A percentile compares a stretch with the other conserved stretches of the same genome.
Evolutionary conservation across 257 asterid genomes (phyloP).

Genomic region (Rehmannia glutinosa): DNA sequence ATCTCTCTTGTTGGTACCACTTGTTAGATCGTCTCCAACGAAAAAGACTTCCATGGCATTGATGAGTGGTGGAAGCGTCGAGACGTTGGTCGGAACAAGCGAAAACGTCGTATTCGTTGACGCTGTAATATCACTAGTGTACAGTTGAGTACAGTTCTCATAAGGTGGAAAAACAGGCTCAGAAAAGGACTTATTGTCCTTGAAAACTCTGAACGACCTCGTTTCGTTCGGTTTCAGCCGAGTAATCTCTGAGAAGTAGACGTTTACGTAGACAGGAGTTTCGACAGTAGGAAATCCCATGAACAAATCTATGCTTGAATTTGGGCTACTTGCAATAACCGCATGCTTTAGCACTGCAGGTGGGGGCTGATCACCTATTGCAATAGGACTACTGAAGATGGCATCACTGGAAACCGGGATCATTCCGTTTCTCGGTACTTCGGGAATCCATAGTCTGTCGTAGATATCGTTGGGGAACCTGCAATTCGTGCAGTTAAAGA

Average conservation of each 20-base stretch:
- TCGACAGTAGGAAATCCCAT: conserved; percentile 24
- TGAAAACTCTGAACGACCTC: conserved; percentile 32
- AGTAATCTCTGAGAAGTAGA: conserved; percentile 56
- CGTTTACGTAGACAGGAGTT: conserved; percentile 30
- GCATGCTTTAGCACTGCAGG: conserved; percentile 37
- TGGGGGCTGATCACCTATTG: conserved; percentile 42
- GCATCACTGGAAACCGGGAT: conserved; percentile 14
- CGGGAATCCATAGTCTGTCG: conserved; percentile 56
- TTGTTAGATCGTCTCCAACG: conserved; percentile 22
- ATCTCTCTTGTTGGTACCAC: conserved; percentile 40
- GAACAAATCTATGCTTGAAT: conserved; percentile 12
- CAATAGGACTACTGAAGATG: neutral
- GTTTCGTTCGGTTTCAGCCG: conserved; percentile 21
- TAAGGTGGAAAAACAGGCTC: conserved; percentile 36
- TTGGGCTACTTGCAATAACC: conserved; percentile 18
- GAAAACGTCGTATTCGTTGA: conserved; percentile 27
- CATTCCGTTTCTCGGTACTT: neutral
- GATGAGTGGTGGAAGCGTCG: conserved; percentile 66
- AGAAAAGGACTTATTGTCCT: conserved; percentile 11
- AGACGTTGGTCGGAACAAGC: conserved; percentile 28
- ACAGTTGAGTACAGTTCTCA: conserved; percentile 7
- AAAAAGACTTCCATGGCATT: conserved; percentile 51
- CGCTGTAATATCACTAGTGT: conserved; percentile 11
- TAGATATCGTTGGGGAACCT: conserved; percentile 34
- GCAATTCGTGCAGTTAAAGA: no score